Evolutionary conservation across 495 filamentous ascomycete genomes (phyloP).

Genomic region (Penicillium lagena): DNA sequence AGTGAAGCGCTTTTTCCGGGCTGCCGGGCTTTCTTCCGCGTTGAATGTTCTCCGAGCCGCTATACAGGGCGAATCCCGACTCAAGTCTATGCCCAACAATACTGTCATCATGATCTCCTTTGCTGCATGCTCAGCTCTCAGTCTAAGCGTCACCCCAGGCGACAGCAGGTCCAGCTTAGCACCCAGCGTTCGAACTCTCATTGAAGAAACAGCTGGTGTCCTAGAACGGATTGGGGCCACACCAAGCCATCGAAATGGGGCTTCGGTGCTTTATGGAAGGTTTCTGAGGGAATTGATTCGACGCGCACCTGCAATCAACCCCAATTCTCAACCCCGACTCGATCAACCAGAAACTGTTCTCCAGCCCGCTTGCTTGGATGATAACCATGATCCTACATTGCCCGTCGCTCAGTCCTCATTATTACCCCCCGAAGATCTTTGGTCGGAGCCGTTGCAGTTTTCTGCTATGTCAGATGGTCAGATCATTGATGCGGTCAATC

Average conservation of each 20-base stretch:
- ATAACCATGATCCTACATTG: constrained; percentile 7
- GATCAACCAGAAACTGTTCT: constrained; percentile 8
- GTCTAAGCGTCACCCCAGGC: constrained; percentile 51
- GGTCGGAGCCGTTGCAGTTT: constrained; percentile 54
- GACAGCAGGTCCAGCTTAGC: constrained; percentile 51
- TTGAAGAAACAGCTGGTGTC: constrained; percentile 63
- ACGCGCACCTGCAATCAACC: constrained; percentile 15
- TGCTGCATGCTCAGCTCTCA: constrained; percentile 63
- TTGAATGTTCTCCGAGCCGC: constrained; percentile 68
- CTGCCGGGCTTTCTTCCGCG: constrained; percentile 61
- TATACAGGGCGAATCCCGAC: constrained; percentile 61
- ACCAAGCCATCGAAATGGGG: constrained; percentile 57
- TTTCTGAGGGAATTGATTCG: constrained; percentile 55
- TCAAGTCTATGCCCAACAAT: constrained; percentile 73
- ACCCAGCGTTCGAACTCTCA: constrained; percentile 60
- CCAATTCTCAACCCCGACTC: not conserved
- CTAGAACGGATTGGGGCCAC: constrained; percentile 61
- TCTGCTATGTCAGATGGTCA: constrained; percentile 63
- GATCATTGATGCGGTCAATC: constrained; percentile 55
- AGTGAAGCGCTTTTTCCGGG: constrained; percentile 65
- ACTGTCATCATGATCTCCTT: constrained; percentile 74
- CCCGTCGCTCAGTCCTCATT: constrained; percentile 8
- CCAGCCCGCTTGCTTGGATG: constrained; percentile 8
- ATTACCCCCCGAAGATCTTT: constrained; percentile 23
- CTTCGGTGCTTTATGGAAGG: constrained; percentile 54